Base-by-base conservation (phyloP, 116 monocot genomes). In the Papilionanthe hybrid region DNA sequence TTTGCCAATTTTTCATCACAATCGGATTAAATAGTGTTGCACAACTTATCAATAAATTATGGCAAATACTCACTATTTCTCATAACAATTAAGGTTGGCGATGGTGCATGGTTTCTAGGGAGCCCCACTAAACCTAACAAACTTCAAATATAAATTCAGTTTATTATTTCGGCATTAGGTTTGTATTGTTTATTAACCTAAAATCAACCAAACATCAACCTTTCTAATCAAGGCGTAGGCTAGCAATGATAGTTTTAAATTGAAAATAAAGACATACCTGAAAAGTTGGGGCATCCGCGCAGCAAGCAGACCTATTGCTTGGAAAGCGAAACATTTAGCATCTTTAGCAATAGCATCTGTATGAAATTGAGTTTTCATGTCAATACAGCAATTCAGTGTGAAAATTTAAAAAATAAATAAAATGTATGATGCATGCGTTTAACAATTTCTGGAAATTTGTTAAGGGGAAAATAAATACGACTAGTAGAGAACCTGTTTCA, bases 241-340 rank as follows among this genome's bases (percentile, higher is more conserved):
- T 69, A 20, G n/a, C 13, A 32, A 30, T 37, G 32, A 28, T 15
- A 68, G 27, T 37, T 28, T 63, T 18, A 72, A 23, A 66, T 50
- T 29, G 18, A 72, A 78, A 37, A 47, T 9, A 55, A 75, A 68
- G 30, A 17, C 82, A 56, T 88, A 77, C 99, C 93, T 94, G 85
- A 99, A 99, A 81, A 95, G 91, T 67, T 91, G 88, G 63, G 99
- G 99, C 91, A 99, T 79, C 32, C 99, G 91, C 82, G 85, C 81
- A 12, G 99, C 95, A 89, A 99, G 93, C 79, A 99, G 80, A 23
- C 95, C 99, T 77, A 95, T 95, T 56, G 95, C 95, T 89, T 99
- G 99, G 81, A 87, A 99, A 18, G 90, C 91, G 84, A 95, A 99
- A 42, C 76, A 75, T 88, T 90, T 94, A 49, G 87, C 87, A 81